phyloP scores from a whole-genome alignment of 176 grass and related monocot species.

The Oryza brachyantha region DNA sequence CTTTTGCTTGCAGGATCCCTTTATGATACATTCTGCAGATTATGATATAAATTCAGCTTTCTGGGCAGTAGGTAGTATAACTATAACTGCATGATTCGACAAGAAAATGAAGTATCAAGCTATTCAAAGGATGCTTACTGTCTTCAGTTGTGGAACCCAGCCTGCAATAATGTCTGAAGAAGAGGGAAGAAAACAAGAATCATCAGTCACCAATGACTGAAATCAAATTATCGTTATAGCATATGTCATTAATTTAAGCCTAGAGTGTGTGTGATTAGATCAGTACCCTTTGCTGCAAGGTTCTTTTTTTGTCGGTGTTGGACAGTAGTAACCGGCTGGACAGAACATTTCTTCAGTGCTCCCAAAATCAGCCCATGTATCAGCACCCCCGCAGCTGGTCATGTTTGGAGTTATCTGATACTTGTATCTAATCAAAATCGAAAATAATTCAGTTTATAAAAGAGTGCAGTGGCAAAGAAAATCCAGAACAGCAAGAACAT shows the following conservation, averaged over 20 bases:
- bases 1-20: conserved; percentile 45
- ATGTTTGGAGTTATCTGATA: conserved; percentile 67
- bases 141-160: conserved; percentile 58
- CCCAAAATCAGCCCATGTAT: conserved; percentile 74
- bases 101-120: neutral
- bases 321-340: conserved; percentile 75
- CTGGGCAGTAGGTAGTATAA: neutral
- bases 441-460: neutral
- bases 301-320: conserved; percentile 50
- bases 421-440: conserved; percentile 57
- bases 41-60: conserved; percentile 28
- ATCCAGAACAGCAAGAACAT: too few species aligned
- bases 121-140: conserved; percentile 45
- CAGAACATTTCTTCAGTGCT: conserved; percentile 76
- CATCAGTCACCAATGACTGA: neutral
- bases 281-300: conserved; percentile 72
- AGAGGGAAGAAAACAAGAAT: conserved; percentile 26
- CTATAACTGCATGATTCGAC: neutral
- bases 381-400: conserved; percentile 63
- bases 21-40: conserved; percentile 67
- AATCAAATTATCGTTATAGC: neutral
- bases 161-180: conserved; percentile 74
- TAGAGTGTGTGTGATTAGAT: conserved; percentile 20
- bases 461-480: too few species aligned
- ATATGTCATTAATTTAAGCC: neutral